Base-by-base conservation (phyloP, 225 moss, liverwort and hornwort genomes). In the Takakia lepidozioides region DNA sequence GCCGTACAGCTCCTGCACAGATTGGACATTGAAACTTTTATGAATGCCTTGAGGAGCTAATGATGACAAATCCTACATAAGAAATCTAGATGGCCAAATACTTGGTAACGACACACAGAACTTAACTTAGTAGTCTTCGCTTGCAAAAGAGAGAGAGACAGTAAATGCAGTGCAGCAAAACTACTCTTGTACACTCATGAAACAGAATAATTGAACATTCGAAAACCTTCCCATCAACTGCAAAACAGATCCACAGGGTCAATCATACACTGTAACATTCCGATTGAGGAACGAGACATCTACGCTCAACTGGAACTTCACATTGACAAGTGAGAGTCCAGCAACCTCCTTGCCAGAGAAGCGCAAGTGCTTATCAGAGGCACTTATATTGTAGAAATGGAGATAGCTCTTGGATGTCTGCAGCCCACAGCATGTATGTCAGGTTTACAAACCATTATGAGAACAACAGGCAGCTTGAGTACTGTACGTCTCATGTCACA, bases 381-480 rank as follows among this genome's bases (percentile, higher is more conserved):
- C 34, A 43, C 54, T 62, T 66, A 95, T 75, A 38, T 70, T 65
- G 67, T 95, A 95, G 53, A 95, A 86, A 53, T 87, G 90, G 68
- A 95, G 73, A 64, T 82, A 72, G 57, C 80, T 84, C 49, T 80
- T 84, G 56, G 90, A 84, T 34, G 95, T 95, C 95, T 95, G 83
- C 71, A 73, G 47, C 51, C 28, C n/a, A 65, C 46, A 38, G 37
- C 15, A n/a, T n/a, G n/a, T n/a, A n/a, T n/a, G n/a, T n/a, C n/a
- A n/a, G n/a, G n/a, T n/a, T n/a, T n/a, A n/a, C n/a, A n/a, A 19
- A 15, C 25, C 5, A 4, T 5, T 18, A 1, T 43, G 21, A 14
- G 21, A 18, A 43, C 43, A 43, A 16, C 19, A 21, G 18, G 19
- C 2, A 4, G 21, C 1, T 43, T 15, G n/a, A n/a, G n/a, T n/a